Base-by-base conservation (phyloP, 495 filamentous ascomycete genomes). In the Lasiosphaeria miniovina region DNA sequence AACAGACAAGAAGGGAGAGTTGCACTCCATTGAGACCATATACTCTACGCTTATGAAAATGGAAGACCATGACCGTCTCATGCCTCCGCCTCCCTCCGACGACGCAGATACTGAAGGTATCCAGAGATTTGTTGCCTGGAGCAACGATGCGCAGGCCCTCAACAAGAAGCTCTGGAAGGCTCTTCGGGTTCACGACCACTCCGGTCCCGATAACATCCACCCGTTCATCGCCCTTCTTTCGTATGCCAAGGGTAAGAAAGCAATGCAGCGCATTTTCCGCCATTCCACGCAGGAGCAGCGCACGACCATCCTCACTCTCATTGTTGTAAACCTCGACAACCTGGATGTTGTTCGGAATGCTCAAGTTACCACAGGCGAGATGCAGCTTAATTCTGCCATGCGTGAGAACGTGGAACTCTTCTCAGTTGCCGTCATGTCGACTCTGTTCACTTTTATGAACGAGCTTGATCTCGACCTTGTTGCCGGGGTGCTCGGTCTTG, bases 151-250 rank as follows among this genome's bases (percentile, higher is more conserved):
- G 36, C 83, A 90, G 59, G 67, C 76, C 3, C 79, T 96, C n/a
- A 95, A 93, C 67, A 76, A 86, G 58, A 82, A 87, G 62, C 78
- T 98, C 4, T 98, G 94, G 94, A 74, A 77, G 31, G 82, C 88
- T 51, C 80, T 96, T 40, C 94, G 93, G 71, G 88, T 98, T 36
- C 89, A 94, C 75, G 92, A 95, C 59, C 91, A 92, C 3, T 93
- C 96, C 61, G 85, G 88, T 45, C 82, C 83, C 11, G 82, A 85
- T 11, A 80, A 80, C 5, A 84, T 90, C 2, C 95, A 99, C 70
- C 94, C 94, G 1, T 99, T 99, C 80, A 96, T 99, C 65, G 89
- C 91, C 36, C 91, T 99, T 68, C 82, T 99, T 12, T 93, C 92
- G 6, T 96, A 92, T 70, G 84, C 84, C 52, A 99, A 99, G 77